Evolutionary conservation across 2,329 filamentous ascomycete species (phyloP), one percentile per base, ranked within the genome.

Genomic region (Penicillium griseofulvum): DNA sequence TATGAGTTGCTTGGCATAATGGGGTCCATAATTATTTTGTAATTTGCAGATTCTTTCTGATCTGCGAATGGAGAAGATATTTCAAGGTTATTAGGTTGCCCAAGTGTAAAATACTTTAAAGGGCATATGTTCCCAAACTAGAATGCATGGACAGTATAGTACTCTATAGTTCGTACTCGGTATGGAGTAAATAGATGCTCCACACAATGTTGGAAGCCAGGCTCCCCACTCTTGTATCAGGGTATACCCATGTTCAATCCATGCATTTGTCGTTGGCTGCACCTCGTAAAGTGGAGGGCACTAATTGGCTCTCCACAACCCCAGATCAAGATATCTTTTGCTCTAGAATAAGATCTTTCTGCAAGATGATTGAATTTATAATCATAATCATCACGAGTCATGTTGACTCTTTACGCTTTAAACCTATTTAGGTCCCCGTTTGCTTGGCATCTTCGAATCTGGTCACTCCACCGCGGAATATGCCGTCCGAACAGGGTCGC

Each of bases 381-480:
- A 53, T 34, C 17, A 24, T 9, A 29, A 37, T 53, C 50, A 53
- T 42, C 16, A 22, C 22, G 37, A 54, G 29, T 44, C 50, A 41
- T 48, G 17, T 38, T 17, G 10, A 33, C 24, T 36, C 9, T 36
- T 46, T 11, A 12, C 34, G 46, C 38, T 54, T 54, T 54, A 37
- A 54, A 9, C 52, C 46, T 11, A 9, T 44, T 54, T 38, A 16
- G 52, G 52, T 38, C n/a, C 22, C 52, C 52, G 45, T 24, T 38
- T 24, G 24, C 52, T 54, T 54, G 52, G 52, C 52, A 49, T 28
- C 38, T 24, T 42, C 52, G 9, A 49, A 54, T 49, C 17, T n/a
- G 52, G 52, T 49, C 52, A 37, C 24, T 54, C 51, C 50, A 47
- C 50, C 38, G 51, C 51, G 51, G 51, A 53, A 53, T 49, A 53